Evolutionary conservation across 2,329 filamentous ascomycete genomes (phyloP), one percentile per base, ranked within the genome.

Genomic region (Fonsecaea monophora): DNA sequence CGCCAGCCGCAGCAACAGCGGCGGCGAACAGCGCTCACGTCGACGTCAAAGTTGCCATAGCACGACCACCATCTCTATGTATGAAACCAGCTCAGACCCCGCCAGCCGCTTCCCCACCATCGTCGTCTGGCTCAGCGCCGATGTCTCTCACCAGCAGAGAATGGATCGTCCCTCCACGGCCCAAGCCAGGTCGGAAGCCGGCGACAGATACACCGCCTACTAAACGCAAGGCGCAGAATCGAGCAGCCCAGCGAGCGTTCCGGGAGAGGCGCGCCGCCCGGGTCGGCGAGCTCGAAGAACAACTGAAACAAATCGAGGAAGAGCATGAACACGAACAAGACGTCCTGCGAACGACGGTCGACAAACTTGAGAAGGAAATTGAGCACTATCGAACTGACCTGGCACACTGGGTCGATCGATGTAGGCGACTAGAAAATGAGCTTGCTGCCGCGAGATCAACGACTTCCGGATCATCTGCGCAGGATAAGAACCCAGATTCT

Each of bases 181-280:
- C 92, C 55, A 94, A 94, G 83, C 94, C 95, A 25, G 94, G 94
- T 57, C 89, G 94, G 73, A 98, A 98, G 84, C 94, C 94, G 2
- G 92, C 92, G 55, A 96, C 92, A 40, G 94, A 97, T 76, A 96
- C 94, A 60, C 93, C 94, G 13, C 91, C 92, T 1, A 96, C 93
- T 53, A 96, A 96, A 82, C 88, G 95, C 71, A 96, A 97, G 82
- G 91, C 92, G 1, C 95, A 98, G 81, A 98, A 98, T 78, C 87
- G 95, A 67, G 91, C 92, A 55, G 94, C 94, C 2, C 94, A 98
- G 81, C 85, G 94, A 66, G 92, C 91, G 0, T 98, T 98, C 79
- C 87, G 94, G 38, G 93, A 97, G 79, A 86, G 94, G 65, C 87
- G 94, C 70, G 92, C 92, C 1, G 92, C 92, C 30, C 90, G 92